Percentiles rank a stretch among this genome's conserved stretches.
Evolutionary conservation across 805 yeast species (phyloP).

Genomic region (Ogataea nonfermentans): DNA sequence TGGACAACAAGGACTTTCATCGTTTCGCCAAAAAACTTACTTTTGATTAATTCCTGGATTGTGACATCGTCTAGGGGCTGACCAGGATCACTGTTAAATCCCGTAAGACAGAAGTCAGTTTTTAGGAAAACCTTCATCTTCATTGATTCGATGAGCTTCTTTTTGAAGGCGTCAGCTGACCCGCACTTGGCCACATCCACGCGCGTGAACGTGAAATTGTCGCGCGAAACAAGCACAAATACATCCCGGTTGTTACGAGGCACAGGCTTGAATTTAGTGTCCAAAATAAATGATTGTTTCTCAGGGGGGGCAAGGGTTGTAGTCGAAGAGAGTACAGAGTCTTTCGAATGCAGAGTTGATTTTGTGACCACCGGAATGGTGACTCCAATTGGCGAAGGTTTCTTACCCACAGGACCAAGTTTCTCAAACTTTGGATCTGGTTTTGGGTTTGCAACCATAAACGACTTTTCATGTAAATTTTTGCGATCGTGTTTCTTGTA

Average conservation of each 20-base stretch:
- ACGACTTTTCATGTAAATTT: slow-evolving; percentile 6
- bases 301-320: slow-evolving; percentile 4
- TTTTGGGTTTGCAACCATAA: slow-evolving; percentile 10
- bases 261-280: slow-evolving; percentile 39
- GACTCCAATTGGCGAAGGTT: slow-evolving; percentile 34
- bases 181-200: slow-evolving; percentile 38
- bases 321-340: slow-evolving; percentile 7
- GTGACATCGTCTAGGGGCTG: slow-evolving; percentile 51
- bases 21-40: slow-evolving; percentile 32
- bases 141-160: slow-evolving; percentile 37
- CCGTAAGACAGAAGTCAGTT: slow-evolving; percentile 57
- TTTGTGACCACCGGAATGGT: slow-evolving; percentile 34
- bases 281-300: slow-evolving; percentile 22
- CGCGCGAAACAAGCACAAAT: slow-evolving; percentile 59
- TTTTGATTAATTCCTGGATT: slow-evolving; percentile 37
- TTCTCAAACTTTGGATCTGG: slow-evolving; percentile 30
- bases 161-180: slow-evolving; percentile 39
- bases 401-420: slow-evolving; percentile 35
- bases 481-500: slow-evolving; percentile 14
- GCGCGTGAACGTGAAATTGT: slow-evolving; percentile 54
- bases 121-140: slow-evolving; percentile 16
- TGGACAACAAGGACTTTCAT: slow-evolving; percentile 24
- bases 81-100: slow-evolving; percentile 61
- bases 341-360: slow-evolving; percentile 25
- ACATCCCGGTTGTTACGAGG: slow-evolving; percentile 31